Evolutionary conservation across 768 basidiomycete species (phyloP), one percentile per base, ranked within the genome.

Genomic region (Leccinellum luteum): DNA sequence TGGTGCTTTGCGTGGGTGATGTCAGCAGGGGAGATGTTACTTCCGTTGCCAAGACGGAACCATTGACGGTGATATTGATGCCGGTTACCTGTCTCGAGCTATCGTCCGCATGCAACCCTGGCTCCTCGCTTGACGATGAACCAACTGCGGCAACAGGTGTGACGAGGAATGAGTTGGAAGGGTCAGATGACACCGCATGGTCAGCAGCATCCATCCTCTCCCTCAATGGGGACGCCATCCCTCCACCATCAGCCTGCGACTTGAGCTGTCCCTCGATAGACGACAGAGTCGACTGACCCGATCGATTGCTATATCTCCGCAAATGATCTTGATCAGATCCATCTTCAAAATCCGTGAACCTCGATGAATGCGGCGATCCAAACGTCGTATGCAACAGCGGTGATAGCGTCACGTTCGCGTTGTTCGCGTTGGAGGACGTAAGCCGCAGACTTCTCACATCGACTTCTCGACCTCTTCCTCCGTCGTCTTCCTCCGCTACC

Each of bases 301-400:
- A 59, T 51, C 52, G 60, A 55, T 56, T 60, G 21, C 63, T 65
- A 35, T 56, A 28, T 47, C 64, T 58, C 57, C 52, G 66, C 15
- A 47, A 54, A 19, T 64, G 55, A 35, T 59, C 64, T 35, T 63
- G 62, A 60, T 69, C 69, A 5, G 68, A 66, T 30, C 64, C 66
- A 15, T 68, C 72, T 41, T 72, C 72, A 13, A 55, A 17, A 23
- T 73, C 70, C 30, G 72, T 70, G 49, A 63, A 66, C 56, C 65
- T 59, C 34, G 69, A 69, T 17, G 74, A 69, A 60, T 67, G 60
- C 3, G 76, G 78, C 15, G 78, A 78, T 44, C 74, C 70, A 62
- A 80, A 80, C 9, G 69, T 69, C 31, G 78, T 72, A 63, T 79
- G 77, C 43, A 79, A 62, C 8, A 78, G 55, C 17, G 78, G 78